phyloP scores from a whole-genome alignment of 768 basidiomycete genomes.

The Wakefieldia striispora region DNA sequence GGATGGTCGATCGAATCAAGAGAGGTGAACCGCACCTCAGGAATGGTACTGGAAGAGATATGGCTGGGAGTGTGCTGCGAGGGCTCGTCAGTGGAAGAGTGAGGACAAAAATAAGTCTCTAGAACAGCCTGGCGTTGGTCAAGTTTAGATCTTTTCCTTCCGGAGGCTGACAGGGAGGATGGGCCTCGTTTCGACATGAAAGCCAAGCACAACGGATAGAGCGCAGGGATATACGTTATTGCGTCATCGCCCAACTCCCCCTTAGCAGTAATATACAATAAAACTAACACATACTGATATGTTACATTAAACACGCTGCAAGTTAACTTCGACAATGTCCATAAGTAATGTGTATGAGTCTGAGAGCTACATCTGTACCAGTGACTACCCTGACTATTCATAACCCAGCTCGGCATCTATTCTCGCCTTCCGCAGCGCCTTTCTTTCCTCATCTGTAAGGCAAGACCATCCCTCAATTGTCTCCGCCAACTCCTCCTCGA shows the following conservation, averaged over 20 bases:
- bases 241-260: too few species aligned
- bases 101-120: constrained; percentile 26
- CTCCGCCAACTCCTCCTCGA: constrained; percentile 78
- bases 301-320: not conserved
- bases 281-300: constrained; percentile 6
- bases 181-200: constrained; percentile 24
- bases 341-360: not conserved
- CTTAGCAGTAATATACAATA: not conserved
- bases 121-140: constrained; percentile 19
- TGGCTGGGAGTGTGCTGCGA: constrained; percentile 19
- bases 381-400: constrained; percentile 34
- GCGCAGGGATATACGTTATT: too few species aligned
- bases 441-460: constrained; percentile 42
- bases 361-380: not conserved
- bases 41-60: constrained; percentile 13
- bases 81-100: constrained; percentile 7
- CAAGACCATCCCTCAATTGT: constrained; percentile 63
- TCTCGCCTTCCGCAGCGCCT: constrained; percentile 55
- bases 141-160: constrained; percentile 23
- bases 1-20: constrained; percentile 1
- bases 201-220: not conserved
- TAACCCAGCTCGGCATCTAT: constrained; percentile 62
- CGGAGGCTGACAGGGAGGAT: constrained; percentile 6
- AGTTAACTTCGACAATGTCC: not conserved
- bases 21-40: constrained; percentile 12